Evolutionary conservation across 345 rosid genomes (phyloP).

Genomic region (Linum lewisii): DNA sequence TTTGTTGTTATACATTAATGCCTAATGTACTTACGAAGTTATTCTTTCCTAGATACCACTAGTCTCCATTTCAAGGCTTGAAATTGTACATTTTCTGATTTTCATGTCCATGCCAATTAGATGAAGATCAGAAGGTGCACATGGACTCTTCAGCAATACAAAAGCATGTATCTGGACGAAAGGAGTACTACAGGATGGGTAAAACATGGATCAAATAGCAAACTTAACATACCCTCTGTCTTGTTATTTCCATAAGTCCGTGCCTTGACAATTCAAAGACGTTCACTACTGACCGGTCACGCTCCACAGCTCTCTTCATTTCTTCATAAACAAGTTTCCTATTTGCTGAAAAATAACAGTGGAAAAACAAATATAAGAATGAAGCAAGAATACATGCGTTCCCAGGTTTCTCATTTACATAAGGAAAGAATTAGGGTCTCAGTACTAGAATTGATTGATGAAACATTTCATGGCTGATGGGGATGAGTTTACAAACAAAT

Average conservation of each 20-base stretch:
- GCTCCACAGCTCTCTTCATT: conserved; percentile 83
- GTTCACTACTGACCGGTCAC: conserved; percentile 80
- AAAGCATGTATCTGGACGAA: neutral
- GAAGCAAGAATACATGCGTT: neutral
- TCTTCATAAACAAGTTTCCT: conserved; percentile 87
- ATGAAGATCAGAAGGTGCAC: neutral
- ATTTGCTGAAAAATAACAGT: conserved; percentile 52
- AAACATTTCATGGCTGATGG: too few species aligned
- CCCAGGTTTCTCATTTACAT: too few species aligned
- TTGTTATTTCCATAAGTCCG: conserved; percentile 97
- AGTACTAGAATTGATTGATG: too few species aligned
- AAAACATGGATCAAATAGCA: neutral
- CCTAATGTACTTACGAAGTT: neutral
- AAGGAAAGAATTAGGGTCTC: too few species aligned
- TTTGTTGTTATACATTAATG: neutral
- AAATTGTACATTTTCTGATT: too few species aligned
- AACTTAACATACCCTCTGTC: conserved; percentile 79
- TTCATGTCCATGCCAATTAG: too few species aligned
- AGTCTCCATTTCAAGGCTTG: neutral
- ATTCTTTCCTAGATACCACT: neutral
- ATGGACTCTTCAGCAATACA: neutral
- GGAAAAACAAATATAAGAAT: conserved; percentile 1
- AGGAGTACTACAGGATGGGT: too few species aligned
- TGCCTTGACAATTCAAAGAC: conserved; percentile 89
- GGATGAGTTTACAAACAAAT: too few species aligned